Percentiles rank a stretch among this genome's conserved stretches.
phyloP scores from a whole-genome alignment of 345 rosid genomes.

The Bruguiera gymnorhiza region DNA sequence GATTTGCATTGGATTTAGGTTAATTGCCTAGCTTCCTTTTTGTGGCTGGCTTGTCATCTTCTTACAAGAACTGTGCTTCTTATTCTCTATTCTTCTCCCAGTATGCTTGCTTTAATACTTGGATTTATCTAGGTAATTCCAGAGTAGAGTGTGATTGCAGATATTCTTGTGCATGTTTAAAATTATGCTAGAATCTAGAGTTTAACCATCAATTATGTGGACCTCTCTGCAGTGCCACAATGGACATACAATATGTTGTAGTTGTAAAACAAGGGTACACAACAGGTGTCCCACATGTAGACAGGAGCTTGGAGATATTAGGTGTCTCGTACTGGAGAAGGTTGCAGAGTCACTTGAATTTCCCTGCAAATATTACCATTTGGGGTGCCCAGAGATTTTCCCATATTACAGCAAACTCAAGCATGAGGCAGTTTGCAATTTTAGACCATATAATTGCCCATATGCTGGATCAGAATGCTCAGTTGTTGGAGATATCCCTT shows the following conservation, averaged over 20 bases:
- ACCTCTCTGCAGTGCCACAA: constrained; percentile 60
- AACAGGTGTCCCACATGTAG: constrained; percentile 76
- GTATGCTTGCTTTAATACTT: background rate
- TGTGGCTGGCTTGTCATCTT: background rate
- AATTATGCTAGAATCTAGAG: background rate
- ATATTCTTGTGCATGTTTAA: background rate
- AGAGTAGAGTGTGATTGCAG: background rate
- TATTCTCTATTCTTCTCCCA: background rate
- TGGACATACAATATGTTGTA: constrained; percentile 76
- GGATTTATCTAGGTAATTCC: background rate
- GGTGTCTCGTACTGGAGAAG: constrained; percentile 73
- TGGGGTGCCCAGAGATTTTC: constrained; percentile 76
- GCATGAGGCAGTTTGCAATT: constrained; percentile 66
- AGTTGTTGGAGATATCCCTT: constrained; percentile 63
- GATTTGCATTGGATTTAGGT: background rate
- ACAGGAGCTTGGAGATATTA: constrained; percentile 77
- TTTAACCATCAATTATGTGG: background rate
- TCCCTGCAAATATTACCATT: constrained; percentile 63
- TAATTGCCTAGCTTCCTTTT: background rate
- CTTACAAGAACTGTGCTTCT: background rate
- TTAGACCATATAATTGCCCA: constrained; percentile 73
- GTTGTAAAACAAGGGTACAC: constrained; percentile 76
- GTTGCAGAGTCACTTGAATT: constrained; percentile 77
- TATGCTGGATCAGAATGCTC: constrained; percentile 78
- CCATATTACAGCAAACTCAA: constrained; percentile 76